Percentiles rank a stretch among this genome's conserved stretches.
These are phyloP conservation scores for Leptographium radiaticola DNA, from an alignment of 2,329 filamentous ascomycete genomes.

Conservation along the genomic window DNA sequence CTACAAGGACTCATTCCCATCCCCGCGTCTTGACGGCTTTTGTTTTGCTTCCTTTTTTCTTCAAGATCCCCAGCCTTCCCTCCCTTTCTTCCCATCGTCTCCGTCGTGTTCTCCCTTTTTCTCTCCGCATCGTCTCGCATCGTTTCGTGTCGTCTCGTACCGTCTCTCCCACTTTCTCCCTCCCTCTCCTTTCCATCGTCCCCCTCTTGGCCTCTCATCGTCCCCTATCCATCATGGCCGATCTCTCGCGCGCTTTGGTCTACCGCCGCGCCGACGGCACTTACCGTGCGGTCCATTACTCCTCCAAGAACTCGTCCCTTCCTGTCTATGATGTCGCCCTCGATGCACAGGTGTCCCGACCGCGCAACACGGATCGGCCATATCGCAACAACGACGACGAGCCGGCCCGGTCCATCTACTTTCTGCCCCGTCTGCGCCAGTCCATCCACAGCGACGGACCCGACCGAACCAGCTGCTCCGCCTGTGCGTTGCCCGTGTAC, in stretches of 20 bases:
- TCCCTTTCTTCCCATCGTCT: too few species aligned
- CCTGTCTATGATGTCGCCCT: not conserved
- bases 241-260: not conserved
- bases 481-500: not conserved
- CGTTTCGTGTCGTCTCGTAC: too few species aligned
- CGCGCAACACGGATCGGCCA: slow-evolving; percentile 5
- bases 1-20: too few species aligned
- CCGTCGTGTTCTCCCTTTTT: too few species aligned
- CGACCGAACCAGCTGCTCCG: slow-evolving; percentile 3
- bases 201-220: not conserved
- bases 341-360: not conserved
- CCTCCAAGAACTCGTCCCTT: not conserved
- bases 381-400: slow-evolving; percentile 8
- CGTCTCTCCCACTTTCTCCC: not conserved
- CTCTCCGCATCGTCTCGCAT: too few species aligned
- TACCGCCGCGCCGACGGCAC: slow-evolving; percentile 7
- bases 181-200: not conserved
- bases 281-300: not conserved
- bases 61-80: too few species aligned
- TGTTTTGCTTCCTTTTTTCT: too few species aligned
- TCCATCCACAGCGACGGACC: slow-evolving; percentile 1
- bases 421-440: not conserved
- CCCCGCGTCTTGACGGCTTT: too few species aligned
- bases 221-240: not conserved
- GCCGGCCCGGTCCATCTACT: slow-evolving; percentile 2